Evolutionary conservation across 805 yeast species (phyloP), one percentile per base, ranked within the genome.

Genomic region (Teunomyces barrocoloradensis): DNA sequence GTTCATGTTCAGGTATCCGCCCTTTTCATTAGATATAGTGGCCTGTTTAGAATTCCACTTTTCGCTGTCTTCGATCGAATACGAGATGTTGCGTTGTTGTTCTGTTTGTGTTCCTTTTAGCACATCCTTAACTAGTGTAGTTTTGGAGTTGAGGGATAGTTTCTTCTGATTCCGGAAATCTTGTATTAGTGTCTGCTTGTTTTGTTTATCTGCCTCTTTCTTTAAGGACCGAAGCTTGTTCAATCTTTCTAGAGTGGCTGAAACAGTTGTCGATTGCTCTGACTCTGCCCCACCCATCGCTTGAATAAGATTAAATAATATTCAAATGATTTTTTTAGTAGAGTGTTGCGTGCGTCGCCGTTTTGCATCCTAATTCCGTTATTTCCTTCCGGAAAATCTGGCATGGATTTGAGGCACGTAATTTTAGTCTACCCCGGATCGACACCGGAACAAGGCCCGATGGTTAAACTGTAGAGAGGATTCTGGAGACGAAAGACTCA

Each of bases 31-130:
- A 4, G 34, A 17, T 13, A 5, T 28, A 20, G 28, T 44, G 37
- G 56, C 64, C 46, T 64, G 58, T 45, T 71, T 74, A 25, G 57
- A 65, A 20, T 81, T 78, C 90, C 90, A 85, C 45, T 69, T 68
- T 52, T 82, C 86, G 47, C 81, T 74, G 45, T 87, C 87, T 45
- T 81, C 86, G 4, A 84, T 75, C 0, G 87, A 76, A 69, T 43
- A 59, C 28, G 54, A 53, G 40, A 47, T 27, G 18, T 43, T 48
- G 25, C 49, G 41, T 12, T 50, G 49, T 13, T 54, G 43, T 9
- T 46, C 34, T 3, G 42, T 32, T 36, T 44, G 34, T 38, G 37
- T 20, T 37, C 28, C 27, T 37, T 28, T 9, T 35, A 20, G 25
- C 11, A 25, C 10, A 21, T 17, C 34, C 42, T 78, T 45, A 73